Evolutionary conservation across 228 moss, liverwort and hornwort genomes (phyloP).

Genomic region (Sphagnum magellanicum): DNA sequence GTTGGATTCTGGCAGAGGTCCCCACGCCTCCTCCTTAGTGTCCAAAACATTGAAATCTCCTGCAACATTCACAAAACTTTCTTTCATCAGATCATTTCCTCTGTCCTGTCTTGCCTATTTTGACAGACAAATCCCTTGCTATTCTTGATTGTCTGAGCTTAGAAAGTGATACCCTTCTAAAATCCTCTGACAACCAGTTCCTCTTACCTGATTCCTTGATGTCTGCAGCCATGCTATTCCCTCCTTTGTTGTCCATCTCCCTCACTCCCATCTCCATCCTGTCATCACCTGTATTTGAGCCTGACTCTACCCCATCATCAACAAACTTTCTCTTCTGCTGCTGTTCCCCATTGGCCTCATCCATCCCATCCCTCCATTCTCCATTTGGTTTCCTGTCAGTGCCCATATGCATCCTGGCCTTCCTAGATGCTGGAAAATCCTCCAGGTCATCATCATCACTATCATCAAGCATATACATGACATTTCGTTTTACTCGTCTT

Average conservation of each 20-base stretch:
- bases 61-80: no score
- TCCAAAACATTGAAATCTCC: no score
- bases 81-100: no score
- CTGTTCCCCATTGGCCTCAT: conserved; percentile 19
- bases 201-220: no score
- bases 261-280: not conserved
- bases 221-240: no score
- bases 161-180: no score
- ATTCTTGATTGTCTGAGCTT: no score
- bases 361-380: conserved; percentile 15
- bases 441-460: conserved; percentile 61
- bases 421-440: conserved; percentile 5
- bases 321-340: conserved; percentile 41
- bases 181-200: no score
- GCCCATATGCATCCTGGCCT: conserved; percentile 6
- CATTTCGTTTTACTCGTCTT: conserved; percentile 36
- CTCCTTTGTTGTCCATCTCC: not conserved
- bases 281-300: not conserved
- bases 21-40: no score
- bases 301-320: not conserved
- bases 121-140: no score
- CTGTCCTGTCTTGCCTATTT: no score
- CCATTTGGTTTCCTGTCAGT: conserved; percentile 4
- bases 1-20: no score
- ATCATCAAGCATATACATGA: conserved; percentile 39